Evolutionary conservation across 495 filamentous ascomycete genomes (phyloP).

Genomic region (Penicillium malachiteum): DNA sequence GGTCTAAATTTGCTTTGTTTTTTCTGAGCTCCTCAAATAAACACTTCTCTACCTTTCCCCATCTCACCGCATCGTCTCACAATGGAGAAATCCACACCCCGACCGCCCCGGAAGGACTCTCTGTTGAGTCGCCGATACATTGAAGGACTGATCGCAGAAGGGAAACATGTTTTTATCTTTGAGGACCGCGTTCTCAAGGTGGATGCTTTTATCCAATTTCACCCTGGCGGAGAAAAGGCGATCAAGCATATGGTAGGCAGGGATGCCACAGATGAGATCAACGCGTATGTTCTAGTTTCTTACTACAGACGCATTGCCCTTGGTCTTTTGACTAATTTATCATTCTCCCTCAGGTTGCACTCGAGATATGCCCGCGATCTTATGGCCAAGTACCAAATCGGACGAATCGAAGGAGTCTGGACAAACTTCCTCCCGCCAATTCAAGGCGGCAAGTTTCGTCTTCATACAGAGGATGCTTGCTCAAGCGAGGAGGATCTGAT

Average conservation of each 20-base stretch:
- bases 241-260: conserved; percentile 94
- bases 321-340: not conserved
- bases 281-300: conserved; percentile 60
- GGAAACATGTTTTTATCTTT: conserved; percentile 76
- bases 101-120: conserved; percentile 43
- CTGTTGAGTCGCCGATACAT: conserved; percentile 71
- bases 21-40: not conserved
- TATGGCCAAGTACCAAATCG: conserved; percentile 85
- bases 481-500: conserved; percentile 35
- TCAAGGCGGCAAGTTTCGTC: conserved; percentile 83
- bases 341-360: conserved; percentile 62
- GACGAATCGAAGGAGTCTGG: conserved; percentile 79
- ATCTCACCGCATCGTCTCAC: conserved; percentile 8
- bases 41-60: not conserved
- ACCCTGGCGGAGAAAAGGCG: conserved; percentile 90
- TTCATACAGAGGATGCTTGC: conserved; percentile 40
- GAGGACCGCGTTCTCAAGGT: conserved; percentile 80
- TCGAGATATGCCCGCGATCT: conserved; percentile 70
- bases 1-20: not conserved
- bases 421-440: conserved; percentile 88
- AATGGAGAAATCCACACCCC: conserved; percentile 21
- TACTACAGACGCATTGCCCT: not conserved
- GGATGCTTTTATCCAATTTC: conserved; percentile 83
- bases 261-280: conserved; percentile 96
- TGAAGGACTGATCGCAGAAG: conserved; percentile 84